Percentiles rank a stretch among this genome's conserved stretches.
phyloP scores from a whole-genome alignment of 345 rosid species.

The Arabis alpina region DNA sequence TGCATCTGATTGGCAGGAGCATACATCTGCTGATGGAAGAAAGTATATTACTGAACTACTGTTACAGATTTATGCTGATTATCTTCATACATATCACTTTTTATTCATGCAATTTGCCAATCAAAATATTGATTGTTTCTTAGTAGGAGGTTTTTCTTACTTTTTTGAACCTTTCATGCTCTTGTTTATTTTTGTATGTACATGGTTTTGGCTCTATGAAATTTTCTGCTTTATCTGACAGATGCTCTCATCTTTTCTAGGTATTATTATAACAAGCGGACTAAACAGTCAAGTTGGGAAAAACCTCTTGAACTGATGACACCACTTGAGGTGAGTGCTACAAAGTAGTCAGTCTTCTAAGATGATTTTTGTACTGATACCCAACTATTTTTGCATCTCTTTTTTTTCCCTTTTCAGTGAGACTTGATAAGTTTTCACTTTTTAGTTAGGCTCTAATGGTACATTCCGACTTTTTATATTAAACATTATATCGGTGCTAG shows the following conservation, averaged over 20 bases:
- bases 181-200: slow-evolving; percentile 8
- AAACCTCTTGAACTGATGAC: slow-evolving; percentile 96
- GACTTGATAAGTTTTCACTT: not conserved
- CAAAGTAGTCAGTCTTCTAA: slow-evolving; percentile 17
- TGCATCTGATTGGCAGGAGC: slow-evolving; percentile 94
- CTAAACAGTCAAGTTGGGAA: slow-evolving; percentile 97
- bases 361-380: slow-evolving; percentile 1
- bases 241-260: slow-evolving; percentile 47
- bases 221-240: not conserved
- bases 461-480: not conserved
- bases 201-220: slow-evolving; percentile 20
- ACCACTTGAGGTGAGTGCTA: slow-evolving; percentile 79
- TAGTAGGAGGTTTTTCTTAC: slow-evolving; percentile 2
- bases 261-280: slow-evolving; percentile 93
- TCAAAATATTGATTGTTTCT: slow-evolving; percentile 9
- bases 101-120: slow-evolving; percentile 9
- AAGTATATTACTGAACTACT: slow-evolving; percentile 55
- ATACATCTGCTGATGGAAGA: slow-evolving; percentile 84
- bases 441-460: slow-evolving; percentile 7
- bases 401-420: not conserved
- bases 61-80: not conserved
- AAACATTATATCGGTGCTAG: not conserved
- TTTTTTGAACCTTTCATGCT: not conserved
- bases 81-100: slow-evolving; percentile 15
- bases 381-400: slow-evolving; percentile 8